Percentiles rank a stretch among this genome's conserved stretches.
Evolutionary conservation across 305 asterid genomes (phyloP).

Genomic region (Fraxinus albicans): DNA sequence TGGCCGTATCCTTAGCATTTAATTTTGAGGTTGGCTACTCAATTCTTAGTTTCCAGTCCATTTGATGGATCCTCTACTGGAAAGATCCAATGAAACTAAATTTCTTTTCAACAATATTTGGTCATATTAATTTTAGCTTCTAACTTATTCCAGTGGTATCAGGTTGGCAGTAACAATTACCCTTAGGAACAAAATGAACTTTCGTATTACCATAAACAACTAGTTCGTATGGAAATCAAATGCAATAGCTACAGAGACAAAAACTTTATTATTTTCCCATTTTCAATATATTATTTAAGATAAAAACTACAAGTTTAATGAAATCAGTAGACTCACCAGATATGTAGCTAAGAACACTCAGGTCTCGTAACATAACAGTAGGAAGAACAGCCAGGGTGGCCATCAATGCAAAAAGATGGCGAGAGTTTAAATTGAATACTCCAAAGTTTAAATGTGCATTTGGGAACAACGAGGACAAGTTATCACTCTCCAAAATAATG

Average conservation of each 20-base stretch:
- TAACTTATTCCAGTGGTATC: not conserved
- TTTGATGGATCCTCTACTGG: not conserved
- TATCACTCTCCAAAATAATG: conserved; percentile 85
- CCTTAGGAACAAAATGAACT: not conserved
- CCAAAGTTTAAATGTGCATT: conserved; percentile 72
- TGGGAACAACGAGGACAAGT: conserved; percentile 81
- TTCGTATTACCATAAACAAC: not conserved
- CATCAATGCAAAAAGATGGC: conserved; percentile 66
- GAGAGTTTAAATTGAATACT: conserved; percentile 43
- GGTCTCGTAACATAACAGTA: conserved; percentile 73
- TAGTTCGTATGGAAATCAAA: not conserved
- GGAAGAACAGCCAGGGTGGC: conserved; percentile 81
- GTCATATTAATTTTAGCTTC: not conserved
- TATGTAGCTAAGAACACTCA: conserved; percentile 81
- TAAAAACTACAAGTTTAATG: not conserved
- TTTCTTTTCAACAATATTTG: not conserved
- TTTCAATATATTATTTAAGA: too few species aligned
- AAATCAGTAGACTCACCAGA: conserved; percentile 55
- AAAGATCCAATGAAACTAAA: not conserved
- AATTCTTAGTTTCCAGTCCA: not conserved
- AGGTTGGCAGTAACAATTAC: not conserved
- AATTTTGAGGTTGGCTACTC: not conserved
- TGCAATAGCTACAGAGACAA: not conserved
- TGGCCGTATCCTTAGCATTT: not conserved
- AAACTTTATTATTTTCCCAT: not conserved